Base-by-base conservation (phyloP, 345 rosid genomes). In the Theobroma cacao region DNA sequence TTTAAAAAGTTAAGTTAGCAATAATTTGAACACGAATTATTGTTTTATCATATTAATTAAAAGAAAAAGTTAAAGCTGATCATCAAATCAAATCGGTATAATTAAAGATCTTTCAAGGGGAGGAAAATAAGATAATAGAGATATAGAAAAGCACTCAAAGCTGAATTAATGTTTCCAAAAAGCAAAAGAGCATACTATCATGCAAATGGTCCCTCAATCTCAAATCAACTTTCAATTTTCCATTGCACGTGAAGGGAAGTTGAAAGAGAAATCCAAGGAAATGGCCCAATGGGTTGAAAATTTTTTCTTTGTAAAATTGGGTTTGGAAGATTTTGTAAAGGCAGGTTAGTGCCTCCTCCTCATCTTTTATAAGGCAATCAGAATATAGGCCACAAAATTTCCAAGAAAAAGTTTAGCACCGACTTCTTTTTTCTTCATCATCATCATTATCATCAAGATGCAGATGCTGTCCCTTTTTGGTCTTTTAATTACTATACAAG, bases 171-270 rank as follows among this genome's bases (percentile, higher is more conserved):
- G 43, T 1, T 40, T 5, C 13, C 13, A 47, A 12, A 47, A 47
- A 47, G 12, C 12, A 47, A 12, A 47, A 2, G n/a, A n/a, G n/a
- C n/a, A n/a, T 13, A 47, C 52, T 47, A 47, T 15, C 18, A 14
- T 14, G 65, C 38, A 62, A 31, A 31, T 62, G 67, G 40, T 61
- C 20, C 22, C 22, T 62, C 67, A 62, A 62, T 38, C 36, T 47
- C 34, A 48, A n/a, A 70, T 70, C 41, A 70, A 36, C 14, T n/a
- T 33, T 64, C 26, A 34, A 18, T 33, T 64, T n/a, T 64, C 26
- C 14, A 34, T 64, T 64, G 13, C 75, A n/a, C 76, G 76, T 72
- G 76, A 36, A 71, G 5, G 45, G 76, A 41, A 34, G 64, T 55
- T 36, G 63, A 36, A 36, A 73, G 63, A 55, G 34, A 55, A 5